Base-by-base conservation (phyloP, 495 filamentous ascomycete species). In the Apodospora peruviana region DNA sequence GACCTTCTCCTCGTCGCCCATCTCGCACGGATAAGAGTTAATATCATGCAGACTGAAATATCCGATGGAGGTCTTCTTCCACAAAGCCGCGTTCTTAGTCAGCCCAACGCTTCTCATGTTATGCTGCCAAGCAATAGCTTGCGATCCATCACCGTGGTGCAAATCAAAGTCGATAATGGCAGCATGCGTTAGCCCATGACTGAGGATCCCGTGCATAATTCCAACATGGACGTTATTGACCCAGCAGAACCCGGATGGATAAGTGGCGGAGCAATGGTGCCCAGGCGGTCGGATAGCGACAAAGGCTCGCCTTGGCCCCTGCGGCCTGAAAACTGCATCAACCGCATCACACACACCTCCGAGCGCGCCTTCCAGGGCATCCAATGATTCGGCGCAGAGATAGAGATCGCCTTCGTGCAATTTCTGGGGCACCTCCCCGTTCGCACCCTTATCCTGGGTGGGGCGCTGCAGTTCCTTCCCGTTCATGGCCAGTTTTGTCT, bases 11-110 rank as follows among this genome's bases (percentile, higher is more conserved):
- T 83, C 79, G 37, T 95, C 90, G 24, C 91, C 94, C 53, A 71
- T 74, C 60, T 97, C 93, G 62, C 93, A 98, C 1, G 93, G 93
- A 59, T 88, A 98, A 7, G 89, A 95, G 67, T 97, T 96, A 68
- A 98, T 96, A 62, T 98, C 93, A 62, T 98, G 93, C 36, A 97
- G 58, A 58, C 90, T 95, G 64, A 93, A 96, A 59, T 98, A 98
- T 1, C 91, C 94, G 51, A 96, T 90, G 7, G 86, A 81, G 0
- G 88, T 83, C 71, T 85, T 88, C 69, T 91, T 89, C 66, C 83
- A 82, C 25, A 72, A 66, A 0, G 85, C 69, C 5, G 79, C 79
- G 57, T 86, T 88, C 56, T 83, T 83, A n/a, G 80, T 63, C 36
- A 80, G 58, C 27, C 65, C 68, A 17, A 62, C 51, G 40, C 78